phyloP scores from a whole-genome alignment of 805 yeast species.

The Saturnispora galanensis region DNA sequence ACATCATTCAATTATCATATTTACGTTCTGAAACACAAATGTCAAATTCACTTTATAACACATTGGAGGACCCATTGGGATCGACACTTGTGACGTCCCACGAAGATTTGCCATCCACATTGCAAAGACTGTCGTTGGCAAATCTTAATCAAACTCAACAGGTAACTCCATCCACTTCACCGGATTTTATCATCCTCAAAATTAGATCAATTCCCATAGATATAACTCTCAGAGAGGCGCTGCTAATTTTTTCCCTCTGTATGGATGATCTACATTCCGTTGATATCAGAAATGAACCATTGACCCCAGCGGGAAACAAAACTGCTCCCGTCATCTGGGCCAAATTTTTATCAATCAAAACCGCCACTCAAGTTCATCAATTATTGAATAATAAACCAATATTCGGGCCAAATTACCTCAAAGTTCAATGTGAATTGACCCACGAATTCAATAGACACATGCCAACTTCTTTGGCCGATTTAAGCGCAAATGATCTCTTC shows the following conservation, averaged over 20 bases:
- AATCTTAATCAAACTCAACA: constrained; percentile 1
- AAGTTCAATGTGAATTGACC: constrained; percentile 31
- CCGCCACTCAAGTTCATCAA: constrained; percentile 36
- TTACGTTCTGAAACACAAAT: background rate
- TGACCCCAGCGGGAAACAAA: constrained; percentile 9
- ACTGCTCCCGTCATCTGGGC: constrained; percentile 32
- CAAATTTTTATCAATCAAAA: constrained; percentile 33
- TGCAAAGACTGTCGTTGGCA: constrained; percentile 10
- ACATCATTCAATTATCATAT: too few species aligned
- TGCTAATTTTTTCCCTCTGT: constrained; percentile 60
- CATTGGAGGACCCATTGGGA: background rate
- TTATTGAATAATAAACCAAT: constrained; percentile 33
- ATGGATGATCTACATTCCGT: constrained; percentile 41
- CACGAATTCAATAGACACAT: constrained; percentile 1
- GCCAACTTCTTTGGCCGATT: constrained; percentile 3
- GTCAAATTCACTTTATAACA: background rate
- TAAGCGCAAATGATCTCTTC: constrained; percentile 3
- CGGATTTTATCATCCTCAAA: constrained; percentile 22
- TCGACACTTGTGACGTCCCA: constrained; percentile 5
- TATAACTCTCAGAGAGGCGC: constrained; percentile 55
- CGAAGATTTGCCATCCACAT: constrained; percentile 11
- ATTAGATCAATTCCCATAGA: constrained; percentile 55
- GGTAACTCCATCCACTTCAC: constrained; percentile 4
- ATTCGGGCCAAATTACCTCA: constrained; percentile 40
- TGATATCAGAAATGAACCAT: constrained; percentile 25